Conservation (phyloP, 1,284 basidiomycete species). For the Meripilus lineatus region DNA sequence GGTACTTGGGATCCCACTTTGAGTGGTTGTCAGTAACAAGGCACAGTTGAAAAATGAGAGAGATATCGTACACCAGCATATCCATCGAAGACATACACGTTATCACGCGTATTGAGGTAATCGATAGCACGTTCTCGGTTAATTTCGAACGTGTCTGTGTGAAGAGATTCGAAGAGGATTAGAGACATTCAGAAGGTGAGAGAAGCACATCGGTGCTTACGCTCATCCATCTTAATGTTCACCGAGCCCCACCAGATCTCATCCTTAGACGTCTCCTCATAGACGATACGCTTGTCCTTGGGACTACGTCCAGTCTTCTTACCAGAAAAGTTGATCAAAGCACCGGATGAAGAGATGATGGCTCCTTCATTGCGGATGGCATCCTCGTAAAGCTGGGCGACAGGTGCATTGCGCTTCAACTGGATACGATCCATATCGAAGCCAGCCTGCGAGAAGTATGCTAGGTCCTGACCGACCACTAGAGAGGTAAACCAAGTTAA, state of each 20-base stretch:
- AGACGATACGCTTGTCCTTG: constrained; percentile 99
- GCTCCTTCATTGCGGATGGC: constrained; percentile 98
- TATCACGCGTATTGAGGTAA: constrained; percentile 97
- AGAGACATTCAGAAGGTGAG: constrained; percentile 7
- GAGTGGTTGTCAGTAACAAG: constrained; percentile 6
- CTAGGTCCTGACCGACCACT: constrained; percentile 90
- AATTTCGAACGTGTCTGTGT: constrained; percentile 95
- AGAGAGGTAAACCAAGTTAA: constrained; percentile 6
- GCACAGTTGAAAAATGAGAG: constrained; percentile 5
- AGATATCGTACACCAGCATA: constrained; percentile 74
- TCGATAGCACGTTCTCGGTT: constrained; percentile 99
- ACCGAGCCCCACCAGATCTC: constrained; percentile 99
- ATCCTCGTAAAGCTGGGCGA: constrained; percentile 96
- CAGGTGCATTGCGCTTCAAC: constrained; percentile 92
- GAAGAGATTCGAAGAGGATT: constrained; percentile 5
- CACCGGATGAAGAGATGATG: constrained; percentile 93
- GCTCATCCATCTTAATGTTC: constrained; percentile 99
- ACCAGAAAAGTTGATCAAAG: constrained; percentile 99
- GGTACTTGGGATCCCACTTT: constrained; percentile 97
- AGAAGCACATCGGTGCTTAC: too few relatives aligned
- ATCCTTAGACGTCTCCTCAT: constrained; percentile 95
- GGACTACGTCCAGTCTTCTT: constrained; percentile 99
- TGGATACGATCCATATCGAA: constrained; percentile 95
- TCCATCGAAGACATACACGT: constrained; percentile 99
- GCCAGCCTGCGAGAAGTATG: constrained; percentile 98